Base-by-base conservation (phyloP, 106 monocot species). In the Platanthera guangdongensis region DNA sequence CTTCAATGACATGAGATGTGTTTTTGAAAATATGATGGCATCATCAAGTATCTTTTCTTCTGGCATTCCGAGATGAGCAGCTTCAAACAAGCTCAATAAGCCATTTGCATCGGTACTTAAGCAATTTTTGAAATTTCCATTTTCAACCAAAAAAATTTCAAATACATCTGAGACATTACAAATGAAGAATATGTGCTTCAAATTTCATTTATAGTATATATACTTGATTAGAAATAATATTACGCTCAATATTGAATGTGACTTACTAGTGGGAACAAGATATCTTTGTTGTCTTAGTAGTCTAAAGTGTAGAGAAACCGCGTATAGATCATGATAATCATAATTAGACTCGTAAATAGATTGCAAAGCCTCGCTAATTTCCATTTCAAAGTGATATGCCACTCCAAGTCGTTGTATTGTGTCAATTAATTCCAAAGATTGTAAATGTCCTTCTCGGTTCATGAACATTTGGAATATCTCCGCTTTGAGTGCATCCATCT, bases 1-100 rank as follows among this genome's bases (percentile, higher is more conserved):
- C 25, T 30, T 28, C 16, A 5, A 13, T 25, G n/a, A 8, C 22
- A 15, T 16, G 47, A 79, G 72, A 57, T 62, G 11, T 8, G 47
- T 25, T 39, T 57, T 72, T 1, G 71, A 15, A 6, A 72, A 79
- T 10, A 47, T 46, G 16, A 60, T 72, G 28, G 72, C 79, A 22
- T 72, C 53, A 12, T 79, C 79, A 1, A 79, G 46, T 54, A 79
- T 57, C 5, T 47, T 13, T 30, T 79, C 79, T 6, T 1, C 72
- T 7, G 19, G 72, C 13, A 13, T 79, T 19, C 16, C 54, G 2
- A 79, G 46, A 60, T 79, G 22, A 7, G 79, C 71, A 21, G 72
- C 72, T 14, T 79, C 79, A 25, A 72, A 72, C 16, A 79, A 52
- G 57, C 79, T 59, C 46, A 79, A 72, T n/a, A 79, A 22, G 8